Evolutionary conservation across 257 asterid genomes (phyloP).

Genomic region (Nicotiana benthamiana): DNA sequence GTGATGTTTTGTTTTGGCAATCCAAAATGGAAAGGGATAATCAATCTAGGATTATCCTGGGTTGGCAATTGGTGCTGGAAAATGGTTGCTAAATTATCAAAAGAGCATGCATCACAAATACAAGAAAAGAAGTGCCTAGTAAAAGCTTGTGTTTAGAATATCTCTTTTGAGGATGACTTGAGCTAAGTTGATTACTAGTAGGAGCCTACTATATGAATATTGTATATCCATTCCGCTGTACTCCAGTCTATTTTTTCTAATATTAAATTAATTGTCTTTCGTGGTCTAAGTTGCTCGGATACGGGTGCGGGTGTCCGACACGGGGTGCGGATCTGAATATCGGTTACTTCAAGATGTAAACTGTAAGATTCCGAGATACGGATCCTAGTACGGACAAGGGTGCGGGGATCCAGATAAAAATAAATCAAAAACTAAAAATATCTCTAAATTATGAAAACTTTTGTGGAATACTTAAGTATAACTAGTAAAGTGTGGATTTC

Average conservation of each 20-base stretch:
- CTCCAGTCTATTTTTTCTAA: background rate
- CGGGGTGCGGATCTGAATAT: too few relatives aligned
- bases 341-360: too few relatives aligned
- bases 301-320: too few relatives aligned
- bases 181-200: background rate
- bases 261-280: background rate
- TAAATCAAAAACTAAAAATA: too few relatives aligned
- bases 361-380: too few relatives aligned
- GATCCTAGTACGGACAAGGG: too few relatives aligned
- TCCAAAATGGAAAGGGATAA: background rate
- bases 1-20: background rate
- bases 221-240: background rate
- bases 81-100: background rate
- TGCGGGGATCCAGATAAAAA: too few relatives aligned
- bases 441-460: too few relatives aligned
- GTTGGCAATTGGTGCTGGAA: background rate
- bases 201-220: background rate
- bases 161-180: constrained; percentile 2
- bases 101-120: background rate
- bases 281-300: too few relatives aligned
- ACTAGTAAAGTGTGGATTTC: too few relatives aligned
- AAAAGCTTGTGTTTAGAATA: background rate
- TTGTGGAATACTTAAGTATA: too few relatives aligned
- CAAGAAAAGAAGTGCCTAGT: background rate
- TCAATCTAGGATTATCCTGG: background rate